phyloP scores from a whole-genome alignment of 202 grass and related monocot species.

The Saccharum hybrid region DNA sequence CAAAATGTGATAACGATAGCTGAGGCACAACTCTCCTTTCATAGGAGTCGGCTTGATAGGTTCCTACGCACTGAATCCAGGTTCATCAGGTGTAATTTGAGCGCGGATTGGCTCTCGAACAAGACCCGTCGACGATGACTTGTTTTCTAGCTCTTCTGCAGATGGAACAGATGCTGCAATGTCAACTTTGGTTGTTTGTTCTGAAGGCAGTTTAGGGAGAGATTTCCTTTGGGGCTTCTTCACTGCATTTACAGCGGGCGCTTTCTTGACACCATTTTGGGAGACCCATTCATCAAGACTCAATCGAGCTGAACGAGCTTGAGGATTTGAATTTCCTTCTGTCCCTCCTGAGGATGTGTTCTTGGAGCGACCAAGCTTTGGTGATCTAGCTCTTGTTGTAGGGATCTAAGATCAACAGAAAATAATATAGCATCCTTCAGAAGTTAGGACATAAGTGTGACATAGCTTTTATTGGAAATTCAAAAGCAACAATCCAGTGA shows the following conservation, averaged over 20 bases:
- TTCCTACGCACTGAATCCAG: slow-evolving; percentile 13
- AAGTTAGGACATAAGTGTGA: slow-evolving; percentile 9
- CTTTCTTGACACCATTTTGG: slow-evolving; percentile 43
- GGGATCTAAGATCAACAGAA: slow-evolving; percentile 52
- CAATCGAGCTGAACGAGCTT: slow-evolving; percentile 46
- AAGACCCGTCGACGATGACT: background rate
- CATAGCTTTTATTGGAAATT: background rate
- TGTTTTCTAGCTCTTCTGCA: slow-evolving; percentile 41
- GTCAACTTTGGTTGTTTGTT: slow-evolving; percentile 46
- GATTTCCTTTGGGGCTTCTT: slow-evolving; percentile 62
- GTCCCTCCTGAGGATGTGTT: slow-evolving; percentile 34
- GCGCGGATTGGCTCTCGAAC: slow-evolving; percentile 44
- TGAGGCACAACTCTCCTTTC: background rate
- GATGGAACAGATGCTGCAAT: background rate
- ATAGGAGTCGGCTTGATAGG: slow-evolving; percentile 3
- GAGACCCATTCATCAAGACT: slow-evolving; percentile 55
- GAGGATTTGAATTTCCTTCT: slow-evolving; percentile 35
- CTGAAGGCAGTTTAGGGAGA: slow-evolving; percentile 61
- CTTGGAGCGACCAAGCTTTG: slow-evolving; percentile 68
- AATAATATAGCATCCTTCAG: slow-evolving; percentile 25
- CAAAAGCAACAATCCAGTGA: background rate
- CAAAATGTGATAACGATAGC: slow-evolving; percentile 37
- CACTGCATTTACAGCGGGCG: slow-evolving; percentile 14
- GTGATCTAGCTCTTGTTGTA: slow-evolving; percentile 66
- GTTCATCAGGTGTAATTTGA: slow-evolving; percentile 44